Base-by-base conservation (phyloP, 1,284 basidiomycete genomes). In the Ustilago vetiveriae region DNA sequence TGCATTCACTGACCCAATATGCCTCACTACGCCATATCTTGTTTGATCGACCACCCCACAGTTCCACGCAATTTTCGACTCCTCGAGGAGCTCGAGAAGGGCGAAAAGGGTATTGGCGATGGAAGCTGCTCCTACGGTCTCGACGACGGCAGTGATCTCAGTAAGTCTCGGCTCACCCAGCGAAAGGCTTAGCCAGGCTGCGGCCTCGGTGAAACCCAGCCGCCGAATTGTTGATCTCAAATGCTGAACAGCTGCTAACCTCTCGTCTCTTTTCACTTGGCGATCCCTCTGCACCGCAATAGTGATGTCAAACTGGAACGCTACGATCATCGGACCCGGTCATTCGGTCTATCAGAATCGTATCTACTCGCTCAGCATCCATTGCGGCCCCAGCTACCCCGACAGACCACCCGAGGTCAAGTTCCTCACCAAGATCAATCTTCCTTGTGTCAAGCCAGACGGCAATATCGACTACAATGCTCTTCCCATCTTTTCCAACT, bases 101-200 rank as follows among this genome's bases (percentile, higher is more conserved):
- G 96, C 76, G 95, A 98, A 86, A 98, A 98, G 84, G 95, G 96
- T 43, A 93, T 98, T 81, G 95, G 95, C 68, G 95, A 98, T 85
- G 95, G 94, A 58, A 92, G 90, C 32, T 96, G 93, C 85, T 94
- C 92, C 27, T 98, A 98, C 78, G 94, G 94, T 54, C 74, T 82
- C 17, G 80, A 79, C 27, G 79, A 81, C 29, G 73, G 72, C 27
- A 74, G 63, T 30, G 80, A 81, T 64, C 72, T 80, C 33, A 67
- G 79, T 81, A 47, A 69, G 79, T 78, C 3, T 36, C 10, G 14
- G 8, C 30, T 9, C 19, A 16, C 23, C 14, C 29, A 30, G 1
- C 4, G 10, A 14, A 30, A 4, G 14, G 29, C 29, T 30, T 30
- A 8, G 29, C 29, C 14, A 30, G 14, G 29, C 29, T 14, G 29